These are phyloP conservation scores for Bacterosira constricta DNA, from an alignment of 108 stramenopile genomes.

Conservation along the genomic window DNA sequence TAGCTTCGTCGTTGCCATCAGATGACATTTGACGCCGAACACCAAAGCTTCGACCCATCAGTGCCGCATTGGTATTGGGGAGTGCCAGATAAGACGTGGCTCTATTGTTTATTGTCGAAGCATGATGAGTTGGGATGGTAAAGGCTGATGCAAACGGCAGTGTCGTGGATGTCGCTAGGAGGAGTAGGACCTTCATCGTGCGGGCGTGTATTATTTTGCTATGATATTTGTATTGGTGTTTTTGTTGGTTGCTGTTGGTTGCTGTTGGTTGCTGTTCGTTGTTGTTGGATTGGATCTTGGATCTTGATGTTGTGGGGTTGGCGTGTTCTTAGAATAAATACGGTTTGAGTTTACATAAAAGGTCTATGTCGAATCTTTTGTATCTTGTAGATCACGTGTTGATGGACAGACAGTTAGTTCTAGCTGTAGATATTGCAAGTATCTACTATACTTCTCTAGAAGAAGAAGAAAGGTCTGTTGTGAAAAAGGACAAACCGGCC, in stretches of 20 bases:
- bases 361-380: no score
- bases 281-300: not conserved
- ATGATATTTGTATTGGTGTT: not conserved
- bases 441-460: no score
- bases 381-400: no score
- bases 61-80: not conserved
- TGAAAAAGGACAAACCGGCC: no score
- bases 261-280: not conserved
- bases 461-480: no score
- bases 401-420: no score
- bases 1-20: slow-evolving; percentile 5
- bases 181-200: not conserved
- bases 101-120: not conserved
- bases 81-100: not conserved
- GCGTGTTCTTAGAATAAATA: no score
- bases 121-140: slow-evolving; percentile 2
- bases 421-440: no score
- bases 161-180: slow-evolving; percentile 3
- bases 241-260: not conserved
- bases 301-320: no score
- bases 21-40: not conserved
- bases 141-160: slow-evolving; percentile 20
- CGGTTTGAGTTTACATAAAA: no score
- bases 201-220: no score
- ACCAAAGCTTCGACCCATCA: not conserved